Percentiles rank a stretch among this genome's conserved stretches.
phyloP scores from a whole-genome alignment of 768 basidiomycete genomes.

The Tubosaeta sp. region DNA sequence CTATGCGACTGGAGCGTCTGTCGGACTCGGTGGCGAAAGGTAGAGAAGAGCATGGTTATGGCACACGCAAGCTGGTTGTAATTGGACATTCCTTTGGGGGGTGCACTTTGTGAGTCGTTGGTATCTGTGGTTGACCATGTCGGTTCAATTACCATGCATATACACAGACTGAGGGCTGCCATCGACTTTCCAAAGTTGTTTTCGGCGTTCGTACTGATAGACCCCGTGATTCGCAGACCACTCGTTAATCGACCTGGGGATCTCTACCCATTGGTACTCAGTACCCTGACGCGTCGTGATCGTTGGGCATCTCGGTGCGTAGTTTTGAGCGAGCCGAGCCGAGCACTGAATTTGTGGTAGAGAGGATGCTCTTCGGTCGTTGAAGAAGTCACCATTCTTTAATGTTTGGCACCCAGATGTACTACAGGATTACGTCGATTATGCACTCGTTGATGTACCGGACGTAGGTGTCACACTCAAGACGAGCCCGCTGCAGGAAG shows the following conservation, averaged over 20 bases:
- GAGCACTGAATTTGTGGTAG: slow-evolving; percentile 29
- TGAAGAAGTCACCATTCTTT: slow-evolving; percentile 63
- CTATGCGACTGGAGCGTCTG: slow-evolving; percentile 52
- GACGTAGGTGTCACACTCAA: slow-evolving; percentile 52
- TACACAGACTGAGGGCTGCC: slow-evolving; percentile 59
- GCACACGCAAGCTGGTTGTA: slow-evolving; percentile 51
- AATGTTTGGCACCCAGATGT: slow-evolving; percentile 61
- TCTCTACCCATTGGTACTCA: slow-evolving; percentile 20
- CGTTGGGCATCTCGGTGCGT: slow-evolving; percentile 62
- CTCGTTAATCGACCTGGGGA: background rate
- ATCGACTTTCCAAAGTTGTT: slow-evolving; percentile 62
- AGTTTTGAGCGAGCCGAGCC: background rate
- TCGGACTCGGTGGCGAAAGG: slow-evolving; percentile 35
- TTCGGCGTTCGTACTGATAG: slow-evolving; percentile 66
- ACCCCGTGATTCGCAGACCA: slow-evolving; percentile 59
- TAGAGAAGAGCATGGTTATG: slow-evolving; percentile 50
- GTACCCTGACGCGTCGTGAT: slow-evolving; percentile 57
- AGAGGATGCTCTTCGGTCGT: slow-evolving; percentile 51
- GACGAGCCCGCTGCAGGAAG: slow-evolving; percentile 64
- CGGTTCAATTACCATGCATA: background rate
- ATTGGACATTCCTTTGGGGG: slow-evolving; percentile 88
- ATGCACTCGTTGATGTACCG: slow-evolving; percentile 41
- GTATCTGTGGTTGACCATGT: background rate
- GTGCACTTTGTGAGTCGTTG: slow-evolving; percentile 56
- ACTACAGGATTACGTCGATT: slow-evolving; percentile 56